Evolutionary conservation across 768 basidiomycete species (phyloP), one percentile per base, ranked within the genome.

Genomic region (Suillus subaureus): DNA sequence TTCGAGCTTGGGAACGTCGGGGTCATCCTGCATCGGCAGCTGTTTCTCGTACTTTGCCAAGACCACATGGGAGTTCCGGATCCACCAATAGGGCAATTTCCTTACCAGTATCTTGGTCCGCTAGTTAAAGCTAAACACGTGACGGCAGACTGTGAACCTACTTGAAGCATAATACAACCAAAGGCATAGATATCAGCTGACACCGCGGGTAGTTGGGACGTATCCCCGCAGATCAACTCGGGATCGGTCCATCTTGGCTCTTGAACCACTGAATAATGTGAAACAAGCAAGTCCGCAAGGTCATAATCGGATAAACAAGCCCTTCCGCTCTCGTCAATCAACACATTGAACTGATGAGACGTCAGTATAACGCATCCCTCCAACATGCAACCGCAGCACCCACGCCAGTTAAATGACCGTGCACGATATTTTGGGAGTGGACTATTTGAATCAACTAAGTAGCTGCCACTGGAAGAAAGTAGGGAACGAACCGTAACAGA

Each of bases 401-500:
- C 51, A 64, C 66, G 2, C 58, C 58, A 51, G 66, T 64, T 23
- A 67, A 58, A 26, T 64, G 47, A 6, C 66, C 66, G 28, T 67
- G 66, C 7, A 52, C 49, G 15, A 67, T 45, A 33, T 35, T 3
- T 23, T 55, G 16, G n/a, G 49, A 55, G 40, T 67, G 66, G 21
- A 67, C 66, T 67, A 23, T 9, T 11, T 16, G 12, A 28, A 16
- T 37, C 26, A 9, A 26, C 8, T 23, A 21, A 64, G 23, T 28
- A 6, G 6, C 9, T 63, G 21, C 4, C 5, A 42, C 8, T 39
- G 5, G 23, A 12, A 64, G 52, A 33, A 18, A 28, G 8, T 4
- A 26, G n/a, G 23, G 13, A 8, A 45, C 79, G 67, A 47, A 82
- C 82, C 62, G 66, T 82, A 81, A 11, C 70, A 60, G 16, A 82